Base-by-base conservation (phyloP, 371 early-diverging fungal species). In the Phascolomyces articulosus region DNA sequence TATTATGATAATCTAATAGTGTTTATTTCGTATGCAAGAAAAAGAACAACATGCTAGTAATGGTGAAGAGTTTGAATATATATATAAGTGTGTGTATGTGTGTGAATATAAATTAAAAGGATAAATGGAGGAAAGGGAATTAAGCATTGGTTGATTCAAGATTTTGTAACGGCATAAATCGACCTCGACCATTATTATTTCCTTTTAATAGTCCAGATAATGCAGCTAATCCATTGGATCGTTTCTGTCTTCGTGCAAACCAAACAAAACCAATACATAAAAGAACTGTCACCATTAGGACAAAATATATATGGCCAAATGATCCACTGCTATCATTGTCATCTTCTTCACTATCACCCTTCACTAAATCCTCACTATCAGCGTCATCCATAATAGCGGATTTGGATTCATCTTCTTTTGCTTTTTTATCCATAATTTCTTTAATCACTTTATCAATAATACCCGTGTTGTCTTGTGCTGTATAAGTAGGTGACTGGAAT, bases 101-200 rank as follows among this genome's bases (percentile, higher is more conserved):
- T 34, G 2, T 34, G 34, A 9, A 34, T 0, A 34, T 34, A 34
- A 9, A 34, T 9, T 34, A 34, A 34, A 34, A 34, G 11, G 11
- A 11, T 34, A 34, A 34, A 6, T 9, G 2, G 0, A 9, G 34
- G 34, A 0, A 6, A 34, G 6, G 34, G 6, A 47, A 38, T 40
- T 40, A 57, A 21, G 40, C 34, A 26, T 57, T 57, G 7, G 20
- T 57, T 16, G 57, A 40, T 29, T 79, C 79, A 31, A 74, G 58
- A 59, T 73, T 73, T 27, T 71, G 72, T 21, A 79, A 55, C 27
- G 76, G 79, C 15, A 70, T 49, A 56, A 79, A 79, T 51, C 67
- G 66, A 34, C 74, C 79, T 49, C 79, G 66, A 11, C 65, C 54
- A 40, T 59, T 56, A 20, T 69, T 67, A 34, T 34, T 34, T 2